A percentile compares a stretch with the other conserved stretches of the same genome.
These are phyloP conservation scores for Penicillium aurantiogriseum DNA, from an alignment of 2,329 filamentous ascomycete species.

Conservation along the genomic window DNA sequence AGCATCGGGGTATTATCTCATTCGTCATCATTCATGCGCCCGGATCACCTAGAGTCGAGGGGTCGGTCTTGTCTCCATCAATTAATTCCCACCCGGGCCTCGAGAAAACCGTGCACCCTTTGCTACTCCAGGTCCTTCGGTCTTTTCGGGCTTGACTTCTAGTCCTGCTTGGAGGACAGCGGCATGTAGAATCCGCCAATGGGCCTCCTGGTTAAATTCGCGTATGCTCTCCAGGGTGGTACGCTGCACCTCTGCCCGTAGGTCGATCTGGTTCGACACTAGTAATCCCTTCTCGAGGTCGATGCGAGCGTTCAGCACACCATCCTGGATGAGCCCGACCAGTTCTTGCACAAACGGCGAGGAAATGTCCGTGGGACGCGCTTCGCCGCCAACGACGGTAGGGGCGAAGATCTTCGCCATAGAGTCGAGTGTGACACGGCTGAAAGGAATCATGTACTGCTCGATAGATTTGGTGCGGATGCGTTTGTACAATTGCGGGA, in stretches of 20 bases:
- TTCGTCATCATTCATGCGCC: slow-evolving; percentile 16
- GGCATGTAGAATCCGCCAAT: slow-evolving; percentile 73
- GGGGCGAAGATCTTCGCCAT: slow-evolving; percentile 74
- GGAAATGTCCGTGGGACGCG: slow-evolving; percentile 60
- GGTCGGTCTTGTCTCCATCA: background rate
- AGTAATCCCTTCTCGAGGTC: slow-evolving; percentile 81
- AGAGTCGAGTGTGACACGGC: slow-evolving; percentile 75
- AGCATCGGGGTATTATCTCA: slow-evolving; percentile 24
- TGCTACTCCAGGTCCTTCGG: slow-evolving; percentile 7
- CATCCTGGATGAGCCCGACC: slow-evolving; percentile 70
- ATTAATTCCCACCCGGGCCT: background rate
- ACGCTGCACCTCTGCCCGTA: slow-evolving; percentile 67
- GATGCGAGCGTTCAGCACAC: slow-evolving; percentile 72
- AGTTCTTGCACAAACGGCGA: slow-evolving; percentile 60
- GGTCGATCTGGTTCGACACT: slow-evolving; percentile 66
- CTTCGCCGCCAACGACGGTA: slow-evolving; percentile 38
- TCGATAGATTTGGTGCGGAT: slow-evolving; percentile 91
- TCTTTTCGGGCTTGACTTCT: slow-evolving; percentile 55
- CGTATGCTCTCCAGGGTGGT: slow-evolving; percentile 66
- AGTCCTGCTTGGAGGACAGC: slow-evolving; percentile 73
- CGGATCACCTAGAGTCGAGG: background rate
- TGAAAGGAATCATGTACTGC: slow-evolving; percentile 90
- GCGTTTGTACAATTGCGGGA: slow-evolving; percentile 65
- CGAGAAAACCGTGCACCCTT: background rate
- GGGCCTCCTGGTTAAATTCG: slow-evolving; percentile 70